Evolutionary conservation across 2,329 filamentous ascomycete species (phyloP).

Genomic region (Claviceps lovelessii): DNA sequence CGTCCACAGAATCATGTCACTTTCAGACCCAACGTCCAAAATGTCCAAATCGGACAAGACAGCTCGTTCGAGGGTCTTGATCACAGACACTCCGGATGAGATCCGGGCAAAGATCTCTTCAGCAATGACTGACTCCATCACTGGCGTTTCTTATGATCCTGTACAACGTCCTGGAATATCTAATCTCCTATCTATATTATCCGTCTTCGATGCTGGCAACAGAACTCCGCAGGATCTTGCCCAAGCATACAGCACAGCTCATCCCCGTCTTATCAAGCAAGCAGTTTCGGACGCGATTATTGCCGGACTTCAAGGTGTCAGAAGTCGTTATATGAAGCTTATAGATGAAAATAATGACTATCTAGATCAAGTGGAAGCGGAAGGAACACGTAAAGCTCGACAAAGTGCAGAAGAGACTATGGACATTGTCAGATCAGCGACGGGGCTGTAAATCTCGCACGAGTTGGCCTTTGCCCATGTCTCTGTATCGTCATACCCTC

Average conservation of each 20-base stretch:
- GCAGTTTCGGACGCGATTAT: slow-evolving; percentile 45
- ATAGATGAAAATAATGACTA: slow-evolving; percentile 32
- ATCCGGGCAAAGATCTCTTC: slow-evolving; percentile 57
- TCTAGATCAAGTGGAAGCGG: slow-evolving; percentile 41
- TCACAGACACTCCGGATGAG: slow-evolving; percentile 53
- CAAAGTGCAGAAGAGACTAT: slow-evolving; percentile 46
- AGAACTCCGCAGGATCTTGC: slow-evolving; percentile 28
- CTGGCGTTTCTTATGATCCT: slow-evolving; percentile 59
- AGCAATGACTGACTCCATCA: slow-evolving; percentile 62
- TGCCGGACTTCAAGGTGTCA: slow-evolving; percentile 36
- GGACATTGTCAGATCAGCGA: slow-evolving; percentile 33
- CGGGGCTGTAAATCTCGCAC: slow-evolving; percentile 29
- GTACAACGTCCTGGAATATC: slow-evolving; percentile 61
- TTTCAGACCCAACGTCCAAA: slow-evolving; percentile 62
- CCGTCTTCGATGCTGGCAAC: slow-evolving; percentile 42
- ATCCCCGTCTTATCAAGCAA: slow-evolving; percentile 28
- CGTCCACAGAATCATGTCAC: slow-evolving; percentile 77
- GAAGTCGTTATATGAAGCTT: slow-evolving; percentile 40
- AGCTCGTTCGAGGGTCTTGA: slow-evolving; percentile 61
- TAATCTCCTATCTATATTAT: slow-evolving; percentile 72
- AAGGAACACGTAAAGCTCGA: slow-evolving; percentile 47
- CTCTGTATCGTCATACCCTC: background rate
- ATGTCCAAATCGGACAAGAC: slow-evolving; percentile 86
- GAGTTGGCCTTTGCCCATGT: background rate
- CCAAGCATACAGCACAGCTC: slow-evolving; percentile 21